Conservation (phyloP, 2,329 filamentous ascomycete species). For the Trichoderma guizhouense region DNA sequence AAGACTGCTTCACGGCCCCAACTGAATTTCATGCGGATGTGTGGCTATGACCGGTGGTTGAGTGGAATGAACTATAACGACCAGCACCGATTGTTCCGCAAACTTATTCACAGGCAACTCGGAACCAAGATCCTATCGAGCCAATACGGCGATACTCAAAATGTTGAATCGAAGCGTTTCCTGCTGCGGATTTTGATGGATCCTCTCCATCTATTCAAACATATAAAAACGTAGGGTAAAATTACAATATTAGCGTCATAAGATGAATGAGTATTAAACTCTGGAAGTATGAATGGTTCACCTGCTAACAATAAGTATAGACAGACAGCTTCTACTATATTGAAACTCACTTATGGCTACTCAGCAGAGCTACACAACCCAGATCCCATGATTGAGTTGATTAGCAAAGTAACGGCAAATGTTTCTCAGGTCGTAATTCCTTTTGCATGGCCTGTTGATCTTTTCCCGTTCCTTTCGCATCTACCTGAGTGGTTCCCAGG, state of each 20-base stretch:
- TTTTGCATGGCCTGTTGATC: not conserved
- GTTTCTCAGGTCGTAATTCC: no score
- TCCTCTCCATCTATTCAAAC: not conserved
- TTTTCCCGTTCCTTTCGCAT: not conserved
- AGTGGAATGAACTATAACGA: not conserved
- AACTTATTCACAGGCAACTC: slow-evolving; percentile 1
- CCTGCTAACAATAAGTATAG: not conserved
- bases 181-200: slow-evolving; percentile 5
- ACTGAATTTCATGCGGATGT: slow-evolving; percentile 16
- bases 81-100: not conserved
- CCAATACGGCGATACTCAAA: slow-evolving; percentile 1
- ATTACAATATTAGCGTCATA: no score
- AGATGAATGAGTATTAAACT: not conserved
- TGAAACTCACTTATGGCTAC: slow-evolving; percentile 2
- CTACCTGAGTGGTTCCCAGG: slow-evolving; percentile 10
- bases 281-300: not conserved
- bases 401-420: no score
- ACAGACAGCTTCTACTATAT: not conserved
- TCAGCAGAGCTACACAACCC: not conserved
- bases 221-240: slow-evolving; percentile 16
- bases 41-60: slow-evolving; percentile 23
- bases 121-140: not conserved
- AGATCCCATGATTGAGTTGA: not conserved
- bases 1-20: slow-evolving; percentile 13
- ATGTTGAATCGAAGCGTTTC: slow-evolving; percentile 14